Evolutionary conservation across 352 stramenopile species (phyloP).

Genomic region (Pythium oligandrum): DNA sequence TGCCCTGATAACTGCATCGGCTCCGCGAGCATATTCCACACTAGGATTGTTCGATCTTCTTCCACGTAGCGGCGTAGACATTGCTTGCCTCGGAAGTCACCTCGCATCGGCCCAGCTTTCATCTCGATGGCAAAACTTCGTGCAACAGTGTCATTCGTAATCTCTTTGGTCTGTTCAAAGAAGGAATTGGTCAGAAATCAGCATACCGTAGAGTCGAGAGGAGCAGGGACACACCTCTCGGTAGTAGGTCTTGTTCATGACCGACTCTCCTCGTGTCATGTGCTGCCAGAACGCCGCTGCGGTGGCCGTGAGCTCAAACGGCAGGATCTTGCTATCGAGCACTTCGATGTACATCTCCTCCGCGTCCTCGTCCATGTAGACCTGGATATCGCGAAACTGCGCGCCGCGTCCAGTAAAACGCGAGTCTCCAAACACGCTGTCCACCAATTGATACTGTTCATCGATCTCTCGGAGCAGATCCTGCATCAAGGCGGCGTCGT

Average conservation of each 20-base stretch:
- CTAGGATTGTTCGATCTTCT: slow-evolving; percentile 25
- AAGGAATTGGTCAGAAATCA: too few species aligned
- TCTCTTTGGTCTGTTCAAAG: slow-evolving; percentile 20
- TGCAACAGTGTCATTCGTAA: slow-evolving; percentile 20
- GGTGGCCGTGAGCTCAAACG: slow-evolving; percentile 24
- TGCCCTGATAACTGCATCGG: slow-evolving; percentile 25
- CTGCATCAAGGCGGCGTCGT: slow-evolving; percentile 5
- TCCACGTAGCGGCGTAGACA: slow-evolving; percentile 34
- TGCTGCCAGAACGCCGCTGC: slow-evolving; percentile 30
- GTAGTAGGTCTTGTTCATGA: too few species aligned
- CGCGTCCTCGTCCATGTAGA: slow-evolving; percentile 11
- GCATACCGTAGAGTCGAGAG: too few species aligned
- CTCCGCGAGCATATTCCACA: slow-evolving; percentile 43
- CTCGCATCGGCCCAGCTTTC: slow-evolving; percentile 16
- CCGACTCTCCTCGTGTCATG: slow-evolving; percentile 22
- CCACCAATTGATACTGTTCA: slow-evolving; percentile 1
- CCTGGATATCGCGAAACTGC: slow-evolving; percentile 18
- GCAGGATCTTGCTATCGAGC: slow-evolving; percentile 25
- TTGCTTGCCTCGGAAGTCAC: slow-evolving; percentile 37
- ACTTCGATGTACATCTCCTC: slow-evolving; percentile 28
- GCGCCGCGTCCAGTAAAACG: background rate
- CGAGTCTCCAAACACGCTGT: background rate
- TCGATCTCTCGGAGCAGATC: slow-evolving; percentile 1
- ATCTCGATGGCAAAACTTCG: slow-evolving; percentile 22
- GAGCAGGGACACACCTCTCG: too few species aligned